Conservation (phyloP, 306 rosid genomes). For the Trifolium repens region DNA sequence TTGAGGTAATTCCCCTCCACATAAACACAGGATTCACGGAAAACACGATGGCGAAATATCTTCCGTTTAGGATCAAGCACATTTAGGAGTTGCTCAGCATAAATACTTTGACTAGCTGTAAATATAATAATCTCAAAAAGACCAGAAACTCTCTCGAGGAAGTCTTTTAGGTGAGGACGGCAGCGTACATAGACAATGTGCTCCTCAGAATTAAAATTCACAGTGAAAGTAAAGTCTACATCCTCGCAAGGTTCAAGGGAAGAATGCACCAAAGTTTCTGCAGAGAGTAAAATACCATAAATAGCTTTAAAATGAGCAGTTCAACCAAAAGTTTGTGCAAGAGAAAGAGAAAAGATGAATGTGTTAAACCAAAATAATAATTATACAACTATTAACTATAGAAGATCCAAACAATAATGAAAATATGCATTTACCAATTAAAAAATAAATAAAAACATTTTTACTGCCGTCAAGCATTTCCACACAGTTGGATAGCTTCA, state of each 20-base stretch:
- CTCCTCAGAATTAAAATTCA: conserved; percentile 85
- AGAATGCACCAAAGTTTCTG: conserved; percentile 99
- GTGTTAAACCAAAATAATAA: conserved; percentile 12
- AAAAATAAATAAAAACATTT: not conserved
- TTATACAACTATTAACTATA: not conserved
- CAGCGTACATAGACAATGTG: conserved; percentile 94
- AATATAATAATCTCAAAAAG: conserved; percentile 93
- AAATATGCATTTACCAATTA: conserved; percentile 6
- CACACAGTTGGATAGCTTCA: conserved; percentile 1
- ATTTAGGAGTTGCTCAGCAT: conserved; percentile 96
- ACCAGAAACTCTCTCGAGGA: conserved; percentile 73
- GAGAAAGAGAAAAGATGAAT: not conserved
- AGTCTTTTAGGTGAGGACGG: conserved; percentile 92
- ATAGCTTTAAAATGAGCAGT: conserved; percentile 27
- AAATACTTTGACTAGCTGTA: conserved; percentile 99
- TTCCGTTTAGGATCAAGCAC: conserved; percentile 96
- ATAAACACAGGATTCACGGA: conserved; percentile 92
- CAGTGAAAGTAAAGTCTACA: conserved; percentile 91
- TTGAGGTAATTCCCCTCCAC: conserved; percentile 97
- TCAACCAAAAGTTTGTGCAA: conserved; percentile 17
- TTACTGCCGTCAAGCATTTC: conserved; percentile 32
- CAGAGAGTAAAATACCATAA: conserved; percentile 42
- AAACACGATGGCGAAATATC: conserved; percentile 94
- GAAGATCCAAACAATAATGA: conserved; percentile 17
- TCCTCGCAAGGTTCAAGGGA: conserved; percentile 88